phyloP scores from a whole-genome alignment of 2,329 filamentous ascomycete genomes.

The Allantophomopsis cytisporea region DNA sequence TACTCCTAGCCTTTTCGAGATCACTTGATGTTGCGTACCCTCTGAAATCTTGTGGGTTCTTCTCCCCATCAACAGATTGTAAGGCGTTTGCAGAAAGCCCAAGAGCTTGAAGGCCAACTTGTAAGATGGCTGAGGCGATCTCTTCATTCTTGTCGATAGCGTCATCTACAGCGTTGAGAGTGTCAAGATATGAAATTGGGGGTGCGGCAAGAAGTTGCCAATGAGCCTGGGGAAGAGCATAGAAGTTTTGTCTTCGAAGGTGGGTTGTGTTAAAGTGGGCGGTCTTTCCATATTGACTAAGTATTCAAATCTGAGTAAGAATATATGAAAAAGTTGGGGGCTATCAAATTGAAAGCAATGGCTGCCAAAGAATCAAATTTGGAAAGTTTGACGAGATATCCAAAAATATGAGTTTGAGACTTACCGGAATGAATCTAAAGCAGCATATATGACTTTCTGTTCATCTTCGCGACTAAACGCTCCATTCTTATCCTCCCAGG shows the following conservation, averaged over 20 bases:
- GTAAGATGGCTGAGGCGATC: constrained; percentile 66
- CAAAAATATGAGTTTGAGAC: constrained; percentile 19
- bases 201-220: constrained; percentile 70
- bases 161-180: constrained; percentile 65
- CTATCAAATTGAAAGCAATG: not conserved
- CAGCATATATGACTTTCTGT: constrained; percentile 62
- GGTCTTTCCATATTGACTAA: constrained; percentile 69
- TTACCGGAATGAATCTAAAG: constrained; percentile 83
- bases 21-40: constrained; percentile 60
- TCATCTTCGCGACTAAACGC: constrained; percentile 68
- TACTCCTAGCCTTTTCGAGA: constrained; percentile 84
- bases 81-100: constrained; percentile 20
- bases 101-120: constrained; percentile 55
- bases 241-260: constrained; percentile 81
- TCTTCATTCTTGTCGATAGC: constrained; percentile 83
- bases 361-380: not conserved
- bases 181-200: constrained; percentile 73
- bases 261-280: constrained; percentile 89
- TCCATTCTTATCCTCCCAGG: constrained; percentile 40
- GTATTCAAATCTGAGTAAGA: constrained; percentile 7
- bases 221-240: constrained; percentile 72
- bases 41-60: constrained; percentile 41
- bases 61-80: constrained; percentile 3
- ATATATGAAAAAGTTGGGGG: not conserved
- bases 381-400: no score